Evolutionary conservation across 225 moss, liverwort and hornwort species (phyloP), one percentile per base, ranked within the genome.

Genomic region (Marchantia polymorpha): DNA sequence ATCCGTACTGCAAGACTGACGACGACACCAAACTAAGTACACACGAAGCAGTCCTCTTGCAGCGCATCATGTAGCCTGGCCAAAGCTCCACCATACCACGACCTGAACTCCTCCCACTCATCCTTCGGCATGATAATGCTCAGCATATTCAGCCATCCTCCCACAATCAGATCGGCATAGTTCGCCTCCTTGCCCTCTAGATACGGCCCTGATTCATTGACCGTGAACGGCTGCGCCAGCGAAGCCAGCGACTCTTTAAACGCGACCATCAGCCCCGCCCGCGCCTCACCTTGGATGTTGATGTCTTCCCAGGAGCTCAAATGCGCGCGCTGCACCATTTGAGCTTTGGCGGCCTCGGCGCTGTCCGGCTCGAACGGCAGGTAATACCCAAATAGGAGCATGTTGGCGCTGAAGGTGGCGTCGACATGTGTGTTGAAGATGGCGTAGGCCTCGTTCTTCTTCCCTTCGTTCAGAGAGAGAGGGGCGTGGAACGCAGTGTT

Each of bases 101-200:
- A 25, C 75, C 75, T 75, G 27, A 75, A 25, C 54, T 39, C 27
- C 75, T 75, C 26, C 75, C 75, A 75, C 27, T 75, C 75, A 53
- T 75, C 46, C 75, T 25, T 12, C 30, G 75, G 75, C 75, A 75
- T 75, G 59, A 26, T 75, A 12, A 31, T 58, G 25, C 54, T 54
- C 27, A 17, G 11, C 75, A 75, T 75, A 75, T 25, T 39, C 53
- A 75, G 46, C 75, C 75, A 75, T 11, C 27, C 75, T 54, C 75
- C 75, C 75, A 75, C 75, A 29, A 75, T 75, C 27, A 75, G 46
- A 58, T 75, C 75, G 59, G 75, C 75, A 58, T 75, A 75, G 26
- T 25, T 39, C 56, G 75, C 27, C 75, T 75, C 54, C 56, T 75
- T 39, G 54, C 75, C 75, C 27, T 75, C 75, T 30, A 75, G 46